phyloP scores from a whole-genome alignment of 805 yeast genomes.

The Suhomyces kilbournensis region DNA sequence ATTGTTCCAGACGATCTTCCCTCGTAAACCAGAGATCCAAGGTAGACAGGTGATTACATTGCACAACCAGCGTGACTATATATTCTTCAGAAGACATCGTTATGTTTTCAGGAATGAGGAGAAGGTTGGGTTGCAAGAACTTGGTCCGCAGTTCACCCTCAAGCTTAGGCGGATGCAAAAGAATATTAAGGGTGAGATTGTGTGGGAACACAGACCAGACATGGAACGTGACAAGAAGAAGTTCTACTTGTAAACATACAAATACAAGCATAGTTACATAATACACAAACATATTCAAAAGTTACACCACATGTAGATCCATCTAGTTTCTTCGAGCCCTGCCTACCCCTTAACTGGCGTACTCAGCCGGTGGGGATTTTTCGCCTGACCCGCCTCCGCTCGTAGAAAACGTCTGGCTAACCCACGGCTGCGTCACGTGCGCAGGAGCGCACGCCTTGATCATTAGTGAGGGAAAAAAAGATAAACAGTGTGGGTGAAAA shows the following conservation, averaged over 20 bases:
- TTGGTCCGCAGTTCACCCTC: slow-evolving; percentile 95
- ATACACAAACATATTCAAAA: too few relatives aligned
- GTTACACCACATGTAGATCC: too few relatives aligned
- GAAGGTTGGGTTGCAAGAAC: slow-evolving; percentile 89
- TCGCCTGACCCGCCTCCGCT: neutral
- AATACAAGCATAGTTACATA: too few relatives aligned
- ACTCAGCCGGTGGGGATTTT: too few relatives aligned
- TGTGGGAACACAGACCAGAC: slow-evolving; percentile 94
- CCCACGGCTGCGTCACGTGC: neutral
- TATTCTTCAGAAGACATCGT: slow-evolving; percentile 93
- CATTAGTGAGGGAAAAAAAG: slow-evolving; percentile 6
- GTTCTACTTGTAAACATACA: slow-evolving; percentile 53
- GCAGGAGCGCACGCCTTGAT: neutral
- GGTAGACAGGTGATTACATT: slow-evolving; percentile 95
- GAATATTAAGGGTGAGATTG: slow-evolving; percentile 88
- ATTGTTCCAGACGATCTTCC: slow-evolving; percentile 87
- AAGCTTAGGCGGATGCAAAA: slow-evolving; percentile 84
- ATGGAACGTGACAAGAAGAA: slow-evolving; percentile 96
- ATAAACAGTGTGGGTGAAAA: slow-evolving; percentile 3
- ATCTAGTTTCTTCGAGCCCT: neutral
- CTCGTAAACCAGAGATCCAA: slow-evolving; percentile 87
- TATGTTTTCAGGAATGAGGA: slow-evolving; percentile 87
- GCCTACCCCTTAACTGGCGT: neutral
- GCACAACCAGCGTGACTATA: slow-evolving; percentile 94
- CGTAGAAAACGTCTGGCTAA: neutral